Evolutionary conservation across 257 asterid genomes (phyloP).

Genomic region (Leonotis leonurus): DNA sequence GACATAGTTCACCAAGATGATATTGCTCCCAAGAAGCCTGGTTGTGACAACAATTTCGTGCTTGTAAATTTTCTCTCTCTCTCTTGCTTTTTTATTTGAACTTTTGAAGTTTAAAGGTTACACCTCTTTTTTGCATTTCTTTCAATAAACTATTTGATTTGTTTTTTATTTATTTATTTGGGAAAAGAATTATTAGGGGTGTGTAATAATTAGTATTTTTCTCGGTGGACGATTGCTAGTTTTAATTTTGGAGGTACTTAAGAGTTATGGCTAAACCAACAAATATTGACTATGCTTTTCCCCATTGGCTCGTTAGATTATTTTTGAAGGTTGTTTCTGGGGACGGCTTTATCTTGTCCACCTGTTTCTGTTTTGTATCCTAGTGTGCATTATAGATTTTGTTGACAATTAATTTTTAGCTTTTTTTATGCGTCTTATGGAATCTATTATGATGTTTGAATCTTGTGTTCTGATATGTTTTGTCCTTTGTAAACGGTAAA

Average conservation of each 20-base stretch:
- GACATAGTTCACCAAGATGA: conserved; percentile 88
- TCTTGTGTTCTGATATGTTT: neutral
- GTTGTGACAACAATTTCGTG: conserved; percentile 78
- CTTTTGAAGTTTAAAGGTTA: conserved; percentile 9
- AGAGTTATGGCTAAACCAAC: conserved; percentile 7
- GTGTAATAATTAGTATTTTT: neutral
- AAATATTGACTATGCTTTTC: neutral
- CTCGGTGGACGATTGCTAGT: neutral
- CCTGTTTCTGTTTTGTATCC: conserved; percentile 14
- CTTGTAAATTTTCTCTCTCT: conserved; percentile 46
- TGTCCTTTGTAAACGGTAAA: too few relatives aligned
- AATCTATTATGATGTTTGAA: conserved; percentile 8
- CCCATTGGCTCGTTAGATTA: neutral
- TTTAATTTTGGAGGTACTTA: conserved; percentile 9
- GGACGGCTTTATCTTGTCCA: conserved; percentile 9
- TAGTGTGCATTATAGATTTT: neutral
- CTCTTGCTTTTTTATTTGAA: too few relatives aligned
- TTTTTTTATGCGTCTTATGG: too few relatives aligned
- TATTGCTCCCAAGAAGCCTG: conserved; percentile 69
- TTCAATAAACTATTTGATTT: neutral
- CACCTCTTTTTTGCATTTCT: neutral
- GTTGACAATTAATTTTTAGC: neutral
- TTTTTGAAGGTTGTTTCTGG: conserved; percentile 10
- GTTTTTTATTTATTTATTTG: neutral
- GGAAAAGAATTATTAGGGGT: too few relatives aligned